These are phyloP conservation scores for Kwoniella sp. DNA, from an alignment of 768 basidiomycete species.

Conservation along the genomic window DNA sequence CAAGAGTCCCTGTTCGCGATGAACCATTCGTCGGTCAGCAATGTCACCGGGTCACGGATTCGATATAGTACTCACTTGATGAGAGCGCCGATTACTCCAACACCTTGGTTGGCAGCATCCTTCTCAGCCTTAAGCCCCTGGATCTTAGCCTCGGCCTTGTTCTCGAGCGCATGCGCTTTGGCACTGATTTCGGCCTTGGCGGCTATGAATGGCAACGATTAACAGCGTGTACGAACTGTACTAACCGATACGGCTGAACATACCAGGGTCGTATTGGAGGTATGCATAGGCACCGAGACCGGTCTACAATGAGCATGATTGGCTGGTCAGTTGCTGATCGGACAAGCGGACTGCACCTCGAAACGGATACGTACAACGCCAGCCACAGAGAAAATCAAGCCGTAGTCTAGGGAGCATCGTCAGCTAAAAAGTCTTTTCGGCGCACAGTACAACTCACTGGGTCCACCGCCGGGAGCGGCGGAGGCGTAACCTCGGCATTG, in stretches of 20 bases:
- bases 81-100: conserved; percentile 15
- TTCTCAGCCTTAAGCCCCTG: conserved; percentile 19
- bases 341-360: neutral
- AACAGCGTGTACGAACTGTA: too few species aligned
- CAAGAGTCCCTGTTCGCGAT: conserved; percentile 51
- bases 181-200: conserved; percentile 22
- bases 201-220: too few species aligned
- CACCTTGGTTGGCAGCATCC: conserved; percentile 17
- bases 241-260: neutral
- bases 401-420: conserved; percentile 9
- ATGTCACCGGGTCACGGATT: too few species aligned
- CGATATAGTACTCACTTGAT: conserved; percentile 25
- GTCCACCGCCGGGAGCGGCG: conserved; percentile 14
- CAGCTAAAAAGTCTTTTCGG: neutral
- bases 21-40: too few species aligned
- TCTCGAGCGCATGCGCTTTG: conserved; percentile 23
- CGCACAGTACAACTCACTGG: conserved; percentile 10
- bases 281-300: conserved; percentile 27
- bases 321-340: neutral
- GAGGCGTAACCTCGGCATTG: conserved; percentile 19
- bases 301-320: conserved; percentile 7
- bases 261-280: conserved; percentile 25
- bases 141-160: conserved; percentile 20
- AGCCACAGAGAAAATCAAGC: conserved; percentile 21
- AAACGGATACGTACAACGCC: conserved; percentile 10